A percentile compares a stretch with the other conserved stretches of the same genome.
phyloP scores from a whole-genome alignment of 352 stramenopile species.

The Thraustochytrium striatum region DNA sequence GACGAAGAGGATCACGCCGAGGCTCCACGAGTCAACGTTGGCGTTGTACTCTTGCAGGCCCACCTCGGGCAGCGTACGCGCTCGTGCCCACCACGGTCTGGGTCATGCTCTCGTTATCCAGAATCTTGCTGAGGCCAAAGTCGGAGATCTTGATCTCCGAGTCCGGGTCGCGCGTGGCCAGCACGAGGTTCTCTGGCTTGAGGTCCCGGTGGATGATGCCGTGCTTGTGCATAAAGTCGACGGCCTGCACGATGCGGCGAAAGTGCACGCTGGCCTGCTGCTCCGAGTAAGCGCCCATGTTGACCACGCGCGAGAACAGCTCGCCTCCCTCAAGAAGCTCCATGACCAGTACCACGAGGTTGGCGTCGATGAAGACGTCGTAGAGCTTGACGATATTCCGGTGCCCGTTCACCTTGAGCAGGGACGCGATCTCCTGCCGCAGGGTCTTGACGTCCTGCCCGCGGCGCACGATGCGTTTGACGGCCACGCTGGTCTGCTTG shows the following conservation, averaged over 20 bases:
- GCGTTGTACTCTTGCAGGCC: conserved; percentile 60
- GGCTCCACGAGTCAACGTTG: conserved; percentile 73
- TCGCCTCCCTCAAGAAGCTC: conserved; percentile 46
- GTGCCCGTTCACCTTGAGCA: conserved; percentile 62
- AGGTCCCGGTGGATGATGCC: conserved; percentile 89
- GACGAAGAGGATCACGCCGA: conserved; percentile 76
- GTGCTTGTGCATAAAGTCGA: conserved; percentile 69
- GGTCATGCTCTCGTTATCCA: conserved; percentile 73
- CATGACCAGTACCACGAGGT: conserved; percentile 34
- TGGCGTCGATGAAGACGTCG: conserved; percentile 69
- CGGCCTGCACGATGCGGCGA: conserved; percentile 16
- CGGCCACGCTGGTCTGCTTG: conserved; percentile 61
- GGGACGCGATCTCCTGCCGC: conserved; percentile 70
- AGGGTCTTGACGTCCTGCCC: conserved; percentile 73
- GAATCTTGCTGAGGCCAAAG: conserved; percentile 72
- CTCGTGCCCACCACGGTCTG: conserved; percentile 74
- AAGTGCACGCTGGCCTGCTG: conserved; percentile 23
- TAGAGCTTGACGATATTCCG: conserved; percentile 77
- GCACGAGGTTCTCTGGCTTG: conserved; percentile 91
- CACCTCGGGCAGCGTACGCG: conserved; percentile 74
- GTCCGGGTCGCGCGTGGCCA: conserved; percentile 64
- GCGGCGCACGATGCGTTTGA: conserved; percentile 75
- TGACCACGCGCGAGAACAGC: conserved; percentile 41
- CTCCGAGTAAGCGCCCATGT: conserved; percentile 34
- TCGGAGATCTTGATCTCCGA: conserved; percentile 83